These are phyloP conservation scores for Fusarium sp. DNA, from an alignment of 2,329 filamentous ascomycete species.

Conservation along the genomic window DNA sequence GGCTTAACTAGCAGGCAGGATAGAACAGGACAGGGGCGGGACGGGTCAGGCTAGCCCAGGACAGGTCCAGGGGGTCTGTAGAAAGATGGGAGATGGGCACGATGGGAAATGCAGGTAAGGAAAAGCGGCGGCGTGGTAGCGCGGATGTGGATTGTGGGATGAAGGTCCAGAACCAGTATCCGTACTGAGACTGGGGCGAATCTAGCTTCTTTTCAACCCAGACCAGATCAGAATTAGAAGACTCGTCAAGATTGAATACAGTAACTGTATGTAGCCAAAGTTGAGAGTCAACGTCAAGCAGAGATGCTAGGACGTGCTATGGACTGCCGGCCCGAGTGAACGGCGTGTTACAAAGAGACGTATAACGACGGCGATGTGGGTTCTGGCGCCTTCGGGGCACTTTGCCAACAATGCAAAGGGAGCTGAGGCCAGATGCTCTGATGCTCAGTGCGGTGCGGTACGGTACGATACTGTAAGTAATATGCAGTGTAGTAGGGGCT, in stretches of 20 bases:
- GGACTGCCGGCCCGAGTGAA: conserved; percentile 30
- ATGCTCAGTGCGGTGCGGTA: neutral
- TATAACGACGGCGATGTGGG: conserved; percentile 24
- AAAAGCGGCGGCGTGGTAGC: conserved; percentile 40
- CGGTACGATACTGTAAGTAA: neutral
- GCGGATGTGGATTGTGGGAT: conserved; percentile 30
- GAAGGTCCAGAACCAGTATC: conserved; percentile 42
- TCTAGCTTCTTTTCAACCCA: neutral
- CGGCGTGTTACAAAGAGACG: conserved; percentile 21
- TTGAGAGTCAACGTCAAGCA: neutral
- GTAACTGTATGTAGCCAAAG: conserved; percentile 10
- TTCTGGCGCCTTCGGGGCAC: conserved; percentile 14
- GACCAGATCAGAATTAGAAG: conserved; percentile 2
- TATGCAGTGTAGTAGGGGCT: neutral
- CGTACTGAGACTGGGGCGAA: conserved; percentile 18
- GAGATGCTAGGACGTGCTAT: conserved; percentile 20
- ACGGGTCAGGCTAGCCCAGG: conserved; percentile 2
- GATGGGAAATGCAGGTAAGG: conserved; percentile 44
- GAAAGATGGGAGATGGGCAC: conserved; percentile 1
- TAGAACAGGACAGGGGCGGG: conserved; percentile 9
- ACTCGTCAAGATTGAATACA: conserved; percentile 6
- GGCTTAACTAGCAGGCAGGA: conserved; percentile 35
- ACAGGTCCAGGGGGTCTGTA: neutral
- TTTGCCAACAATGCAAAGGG: neutral
- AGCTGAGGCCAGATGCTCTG: neutral